Evolutionary conservation across 192 early-diverging fungal species (phyloP).

Genomic region (Entomortierella lignicola): DNA sequence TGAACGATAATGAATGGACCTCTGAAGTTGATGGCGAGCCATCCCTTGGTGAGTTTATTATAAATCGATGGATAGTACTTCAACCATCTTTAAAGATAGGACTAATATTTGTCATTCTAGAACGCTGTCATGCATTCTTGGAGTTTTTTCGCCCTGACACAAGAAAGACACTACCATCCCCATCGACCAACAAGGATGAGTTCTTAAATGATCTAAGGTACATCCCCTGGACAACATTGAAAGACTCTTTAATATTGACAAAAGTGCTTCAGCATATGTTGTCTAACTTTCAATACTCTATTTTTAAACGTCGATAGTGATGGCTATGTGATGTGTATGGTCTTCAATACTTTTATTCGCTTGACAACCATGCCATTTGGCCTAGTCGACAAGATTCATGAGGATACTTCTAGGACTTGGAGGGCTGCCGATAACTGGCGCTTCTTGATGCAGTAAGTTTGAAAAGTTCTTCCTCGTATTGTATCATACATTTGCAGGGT

Average conservation of each 20-base stretch:
- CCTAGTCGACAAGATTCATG: conserved; percentile 66
- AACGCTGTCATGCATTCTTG: conserved; percentile 63
- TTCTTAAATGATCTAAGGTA: conserved; percentile 64
- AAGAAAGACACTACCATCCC: conserved; percentile 27
- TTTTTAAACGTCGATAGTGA: conserved; percentile 32
- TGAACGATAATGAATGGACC: conserved; percentile 16
- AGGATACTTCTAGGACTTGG: conserved; percentile 64
- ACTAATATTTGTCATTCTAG: conserved; percentile 28
- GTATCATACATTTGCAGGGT: too few relatives aligned
- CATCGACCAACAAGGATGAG: conserved; percentile 47
- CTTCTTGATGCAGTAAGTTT: conserved; percentile 69
- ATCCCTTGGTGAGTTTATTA: conserved; percentile 17
- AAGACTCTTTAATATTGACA: too few relatives aligned
- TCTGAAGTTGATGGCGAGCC: neutral
- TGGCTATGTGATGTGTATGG: conserved; percentile 62
- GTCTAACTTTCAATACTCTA: neutral
- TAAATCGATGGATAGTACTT: too few relatives aligned
- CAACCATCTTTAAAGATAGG: too few relatives aligned
- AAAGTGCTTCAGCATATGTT: too few relatives aligned
- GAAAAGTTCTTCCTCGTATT: neutral
- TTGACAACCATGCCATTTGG: conserved; percentile 67
- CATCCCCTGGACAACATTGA: neutral
- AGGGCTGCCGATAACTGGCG: conserved; percentile 67
- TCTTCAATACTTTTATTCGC: conserved; percentile 63
- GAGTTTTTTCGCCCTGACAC: conserved; percentile 50